phyloP scores from a whole-genome alignment of 2,329 filamentous ascomycete genomes.

The Endoconidiophora laricicola region DNA sequence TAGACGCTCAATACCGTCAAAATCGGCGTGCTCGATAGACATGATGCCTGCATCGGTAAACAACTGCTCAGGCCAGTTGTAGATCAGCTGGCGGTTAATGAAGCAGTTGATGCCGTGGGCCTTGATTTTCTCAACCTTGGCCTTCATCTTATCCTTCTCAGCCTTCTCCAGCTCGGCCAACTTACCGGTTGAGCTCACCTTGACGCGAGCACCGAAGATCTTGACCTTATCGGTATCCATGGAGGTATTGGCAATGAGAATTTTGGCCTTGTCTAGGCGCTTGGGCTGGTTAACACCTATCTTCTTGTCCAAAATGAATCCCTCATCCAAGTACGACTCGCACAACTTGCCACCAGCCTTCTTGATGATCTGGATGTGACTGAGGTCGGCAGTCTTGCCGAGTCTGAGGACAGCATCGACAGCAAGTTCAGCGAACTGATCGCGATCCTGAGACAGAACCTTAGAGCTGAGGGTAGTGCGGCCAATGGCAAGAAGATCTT shows the following conservation, averaged over 20 bases:
- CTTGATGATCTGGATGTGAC: slow-evolving; percentile 98
- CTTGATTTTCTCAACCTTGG: slow-evolving; percentile 98
- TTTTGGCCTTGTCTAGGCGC: slow-evolving; percentile 93
- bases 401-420: slow-evolving; percentile 83
- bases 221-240: slow-evolving; percentile 99
- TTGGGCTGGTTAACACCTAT: slow-evolving; percentile 98
- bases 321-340: slow-evolving; percentile 94
- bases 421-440: slow-evolving; percentile 79
- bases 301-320: slow-evolving; percentile 98
- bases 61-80: slow-evolving; percentile 99
- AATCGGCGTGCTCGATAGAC: slow-evolving; percentile 97
- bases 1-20: slow-evolving; percentile 90
- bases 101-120: slow-evolving; percentile 99
- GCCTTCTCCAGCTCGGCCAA: slow-evolving; percentile 97
- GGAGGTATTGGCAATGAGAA: slow-evolving; percentile 89
- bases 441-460: slow-evolving; percentile 82
- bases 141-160: slow-evolving; percentile 98
- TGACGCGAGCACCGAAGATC: slow-evolving; percentile 94
- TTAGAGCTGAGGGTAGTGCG: slow-evolving; percentile 94
- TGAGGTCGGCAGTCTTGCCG: slow-evolving; percentile 80
- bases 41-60: slow-evolving; percentile 96
- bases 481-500: slow-evolving; percentile 79
- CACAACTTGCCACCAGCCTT: slow-evolving; percentile 95
- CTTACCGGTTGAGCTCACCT: slow-evolving; percentile 91
- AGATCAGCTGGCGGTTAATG: slow-evolving; percentile 97